Evolutionary conservation across 2,329 filamentous ascomycete genomes (phyloP), one percentile per base, ranked within the genome.

Genomic region (Aspergillus ruber): DNA sequence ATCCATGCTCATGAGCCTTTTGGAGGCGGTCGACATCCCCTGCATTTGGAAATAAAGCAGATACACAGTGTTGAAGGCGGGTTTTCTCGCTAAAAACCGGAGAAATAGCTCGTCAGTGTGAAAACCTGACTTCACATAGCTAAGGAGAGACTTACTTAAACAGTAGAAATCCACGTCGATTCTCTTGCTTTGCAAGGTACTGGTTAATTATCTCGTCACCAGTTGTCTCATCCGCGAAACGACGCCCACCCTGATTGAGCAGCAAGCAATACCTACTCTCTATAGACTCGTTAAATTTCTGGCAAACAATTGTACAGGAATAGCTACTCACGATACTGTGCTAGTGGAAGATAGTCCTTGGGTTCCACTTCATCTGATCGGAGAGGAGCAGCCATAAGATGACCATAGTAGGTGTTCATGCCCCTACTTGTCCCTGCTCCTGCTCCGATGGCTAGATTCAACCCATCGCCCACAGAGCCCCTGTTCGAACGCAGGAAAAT

Each of bases 201-300:
- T 62, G 58, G 43, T 62, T 62, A 38, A 61, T 46, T 18, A 62
- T 59, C 38, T 62, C 58, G 33, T 62, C 59, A 4, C 59, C 59
- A 3, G 45, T 56, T 5, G 57, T 58, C 21, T 62, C 59, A 27
- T 62, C 58, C 0, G 55, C 36, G 43, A 61, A 62, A 3, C 59
- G 48, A 18, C 43, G 50, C 9, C 59, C 59, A 1, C 46, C 17
- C n/a, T 56, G 49, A 21, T 62, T 62, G 2, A 62, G 21, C 0
- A 62, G 47, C 6, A 62, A 42, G 17, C 59, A 60, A 36, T 56
- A 51, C 44, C 56, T 59, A 43, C 59, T 62, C 46, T 62, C 56
- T 60, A 15, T 12, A 10, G 25, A 3, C 9, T 1, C n/a, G 21
- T 25, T 44, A 12, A 12, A 12, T 27, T 10, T 27, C 25, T 27